Evolutionary conservation across 2,329 filamentous ascomycete species (phyloP).

Genomic region (Sporothrix protearum): DNA sequence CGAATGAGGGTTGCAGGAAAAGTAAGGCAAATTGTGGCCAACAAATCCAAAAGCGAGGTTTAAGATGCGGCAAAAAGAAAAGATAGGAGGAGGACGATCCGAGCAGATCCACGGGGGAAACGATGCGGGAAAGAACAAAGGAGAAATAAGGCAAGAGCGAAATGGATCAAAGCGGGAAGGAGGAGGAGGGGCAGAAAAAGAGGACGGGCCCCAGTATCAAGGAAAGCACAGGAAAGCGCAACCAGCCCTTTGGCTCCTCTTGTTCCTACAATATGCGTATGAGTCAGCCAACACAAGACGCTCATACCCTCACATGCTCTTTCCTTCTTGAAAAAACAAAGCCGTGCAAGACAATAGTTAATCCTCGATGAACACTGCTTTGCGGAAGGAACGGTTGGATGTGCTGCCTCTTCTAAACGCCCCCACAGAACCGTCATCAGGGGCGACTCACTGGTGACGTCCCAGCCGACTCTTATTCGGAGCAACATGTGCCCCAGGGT

Average conservation of each 20-base stretch:
- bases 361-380: not conserved
- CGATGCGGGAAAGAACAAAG: conserved; percentile 7
- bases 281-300: not conserved
- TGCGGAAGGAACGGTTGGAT: not conserved
- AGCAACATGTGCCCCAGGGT: not conserved
- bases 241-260: not conserved
- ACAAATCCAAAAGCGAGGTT: not conserved
- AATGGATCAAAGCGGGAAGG: conserved; percentile 11
- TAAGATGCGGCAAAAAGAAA: not conserved
- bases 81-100: not conserved
- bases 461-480: not conserved
- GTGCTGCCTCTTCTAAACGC: not conserved
- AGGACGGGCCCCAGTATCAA: not conserved
- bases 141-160: not conserved
- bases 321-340: not conserved
- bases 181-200: conserved; percentile 7
- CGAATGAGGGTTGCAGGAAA: not conserved
- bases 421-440: not conserved
- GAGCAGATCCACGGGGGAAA: not conserved
- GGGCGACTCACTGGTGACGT: not conserved
- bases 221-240: conserved; percentile 15
- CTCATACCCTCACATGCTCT: not conserved
- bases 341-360: not conserved
- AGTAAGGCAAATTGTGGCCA: not conserved
- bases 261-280: not conserved